Percentiles rank a stretch among this genome's conserved stretches.
Evolutionary conservation across 176 grass and related monocot species (phyloP).

Genomic region (Aegilops umbellulata): DNA sequence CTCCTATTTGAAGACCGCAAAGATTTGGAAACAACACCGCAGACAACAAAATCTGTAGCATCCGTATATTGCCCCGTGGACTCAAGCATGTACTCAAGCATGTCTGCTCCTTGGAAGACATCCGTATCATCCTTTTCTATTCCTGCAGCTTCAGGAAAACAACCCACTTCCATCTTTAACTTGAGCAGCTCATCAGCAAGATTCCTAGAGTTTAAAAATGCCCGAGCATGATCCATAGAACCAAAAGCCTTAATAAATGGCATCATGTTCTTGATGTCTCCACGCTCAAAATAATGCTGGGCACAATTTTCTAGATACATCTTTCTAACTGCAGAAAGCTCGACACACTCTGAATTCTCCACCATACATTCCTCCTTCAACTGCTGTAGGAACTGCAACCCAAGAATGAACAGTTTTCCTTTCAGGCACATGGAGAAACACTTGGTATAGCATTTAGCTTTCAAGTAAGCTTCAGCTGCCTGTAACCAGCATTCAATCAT

Average conservation of each 20-base stretch:
- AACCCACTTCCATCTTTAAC: slow-evolving; percentile 54
- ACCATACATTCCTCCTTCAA: slow-evolving; percentile 22
- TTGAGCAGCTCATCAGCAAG: slow-evolving; percentile 38
- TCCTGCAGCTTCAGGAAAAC: slow-evolving; percentile 48
- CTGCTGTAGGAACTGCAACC: slow-evolving; percentile 38
- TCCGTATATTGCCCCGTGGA: slow-evolving; percentile 41
- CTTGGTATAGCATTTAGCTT: slow-evolving; percentile 55
- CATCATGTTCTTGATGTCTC: slow-evolving; percentile 59
- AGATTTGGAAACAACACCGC: slow-evolving; percentile 31
- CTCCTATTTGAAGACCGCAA: slow-evolving; percentile 40
- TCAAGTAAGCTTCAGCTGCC: slow-evolving; percentile 59
- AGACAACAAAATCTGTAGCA: slow-evolving; percentile 37
- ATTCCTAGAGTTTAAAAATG: no score
- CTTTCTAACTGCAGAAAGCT: slow-evolving; percentile 11
- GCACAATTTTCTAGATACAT: slow-evolving; percentile 53
- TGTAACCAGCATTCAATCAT: slow-evolving; percentile 35
- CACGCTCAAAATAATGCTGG: slow-evolving; percentile 16
- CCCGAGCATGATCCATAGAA: slow-evolving; percentile 29
- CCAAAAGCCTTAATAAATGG: slow-evolving; percentile 48
- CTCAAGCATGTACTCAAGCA: slow-evolving; percentile 30
- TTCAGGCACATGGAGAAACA: slow-evolving; percentile 46
- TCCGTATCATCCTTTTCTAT: slow-evolving; percentile 47
- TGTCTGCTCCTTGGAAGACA: slow-evolving; percentile 36
- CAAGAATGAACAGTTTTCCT: slow-evolving; percentile 42
- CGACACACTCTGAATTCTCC: neutral